Conservation (phyloP, 192 early-diverging fungal genomes). For the Entomortierella chlamydospora region DNA sequence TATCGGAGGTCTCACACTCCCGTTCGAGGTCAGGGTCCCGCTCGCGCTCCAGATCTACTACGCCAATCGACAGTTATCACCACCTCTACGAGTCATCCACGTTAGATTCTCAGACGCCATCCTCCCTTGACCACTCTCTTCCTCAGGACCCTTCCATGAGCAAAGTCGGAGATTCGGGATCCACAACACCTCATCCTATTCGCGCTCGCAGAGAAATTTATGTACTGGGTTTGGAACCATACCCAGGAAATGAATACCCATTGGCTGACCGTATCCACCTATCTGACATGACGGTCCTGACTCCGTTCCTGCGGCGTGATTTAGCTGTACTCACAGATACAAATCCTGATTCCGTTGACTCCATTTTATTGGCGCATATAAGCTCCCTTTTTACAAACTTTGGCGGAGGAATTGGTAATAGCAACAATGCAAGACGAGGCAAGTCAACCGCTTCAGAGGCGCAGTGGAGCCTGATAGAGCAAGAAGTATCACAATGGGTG, state of each 20-base stretch:
- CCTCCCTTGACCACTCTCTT: background rate
- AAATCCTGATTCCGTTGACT: background rate
- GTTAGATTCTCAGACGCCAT: background rate
- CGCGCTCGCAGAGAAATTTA: slow-evolving; percentile 21
- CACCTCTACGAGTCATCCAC: slow-evolving; percentile 7
- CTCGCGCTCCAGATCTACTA: slow-evolving; percentile 22
- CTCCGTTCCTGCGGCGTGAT: slow-evolving; percentile 27
- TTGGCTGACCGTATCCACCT: slow-evolving; percentile 13
- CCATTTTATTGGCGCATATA: slow-evolving; percentile 22
- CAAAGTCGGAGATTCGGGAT: background rate
- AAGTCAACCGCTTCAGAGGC: background rate
- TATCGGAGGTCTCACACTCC: background rate
- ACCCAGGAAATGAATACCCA: slow-evolving; percentile 7
- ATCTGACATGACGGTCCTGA: slow-evolving; percentile 7
- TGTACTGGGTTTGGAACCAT: slow-evolving; percentile 15
- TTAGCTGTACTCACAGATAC: slow-evolving; percentile 26
- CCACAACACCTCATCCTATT: background rate
- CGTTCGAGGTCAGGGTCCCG: slow-evolving; percentile 11
- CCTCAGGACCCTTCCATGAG: too few species aligned
- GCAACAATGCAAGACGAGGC: background rate
- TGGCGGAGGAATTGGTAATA: background rate
- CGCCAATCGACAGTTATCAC: slow-evolving; percentile 46
- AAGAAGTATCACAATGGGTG: slow-evolving; percentile 23
- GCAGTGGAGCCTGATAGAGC: slow-evolving; percentile 7
- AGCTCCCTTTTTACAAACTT: slow-evolving; percentile 4